Evolutionary conservation across 2,329 filamentous ascomycete genomes (phyloP).

Genomic region (Plectosphaerella plurivora): DNA sequence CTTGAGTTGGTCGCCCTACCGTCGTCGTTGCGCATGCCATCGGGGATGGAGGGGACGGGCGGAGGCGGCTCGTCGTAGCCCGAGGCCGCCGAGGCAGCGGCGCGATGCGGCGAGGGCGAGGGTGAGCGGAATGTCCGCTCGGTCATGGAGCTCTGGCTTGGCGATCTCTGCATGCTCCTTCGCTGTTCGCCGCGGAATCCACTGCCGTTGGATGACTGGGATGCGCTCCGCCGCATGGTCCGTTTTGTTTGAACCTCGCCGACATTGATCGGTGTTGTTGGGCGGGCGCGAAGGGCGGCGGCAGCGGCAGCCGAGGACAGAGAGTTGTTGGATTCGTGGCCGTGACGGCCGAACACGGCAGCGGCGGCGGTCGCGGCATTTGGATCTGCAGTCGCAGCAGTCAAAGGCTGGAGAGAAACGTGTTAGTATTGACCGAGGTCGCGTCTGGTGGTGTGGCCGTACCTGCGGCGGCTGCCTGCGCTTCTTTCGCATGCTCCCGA

Average conservation of each 20-base stretch:
- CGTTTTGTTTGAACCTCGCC: constrained; percentile 85
- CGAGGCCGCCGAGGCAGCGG: constrained; percentile 25
- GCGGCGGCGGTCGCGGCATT: constrained; percentile 74
- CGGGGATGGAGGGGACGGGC: constrained; percentile 71
- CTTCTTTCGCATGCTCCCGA: constrained; percentile 42
- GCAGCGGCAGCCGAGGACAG: constrained; percentile 81
- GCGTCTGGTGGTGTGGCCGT: constrained; percentile 17
- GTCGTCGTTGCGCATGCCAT: constrained; percentile 28
- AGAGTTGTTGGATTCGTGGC: constrained; percentile 56
- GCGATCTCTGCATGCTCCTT: constrained; percentile 54
- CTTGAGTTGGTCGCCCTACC: constrained; percentile 16
- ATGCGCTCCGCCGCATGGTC: constrained; percentile 67
- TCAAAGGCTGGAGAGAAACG: constrained; percentile 49
- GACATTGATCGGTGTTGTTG: constrained; percentile 73
- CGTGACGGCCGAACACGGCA: constrained; percentile 71
- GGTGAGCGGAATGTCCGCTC: constrained; percentile 82
- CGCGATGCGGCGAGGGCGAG: constrained; percentile 51
- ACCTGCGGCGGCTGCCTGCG: constrained; percentile 44
- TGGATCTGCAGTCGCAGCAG: constrained; percentile 59
- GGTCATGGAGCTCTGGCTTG: constrained; percentile 78
- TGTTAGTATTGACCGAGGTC: constrained; percentile 6
- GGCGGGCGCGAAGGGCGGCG: constrained; percentile 75
- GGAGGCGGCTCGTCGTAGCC: constrained; percentile 55
- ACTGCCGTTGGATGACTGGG: constrained; percentile 63
- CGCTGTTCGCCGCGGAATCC: constrained; percentile 28